These are phyloP conservation scores for Aspergillus sp. DNA, from an alignment of 2,329 filamentous ascomycete species.

Conservation along the genomic window DNA sequence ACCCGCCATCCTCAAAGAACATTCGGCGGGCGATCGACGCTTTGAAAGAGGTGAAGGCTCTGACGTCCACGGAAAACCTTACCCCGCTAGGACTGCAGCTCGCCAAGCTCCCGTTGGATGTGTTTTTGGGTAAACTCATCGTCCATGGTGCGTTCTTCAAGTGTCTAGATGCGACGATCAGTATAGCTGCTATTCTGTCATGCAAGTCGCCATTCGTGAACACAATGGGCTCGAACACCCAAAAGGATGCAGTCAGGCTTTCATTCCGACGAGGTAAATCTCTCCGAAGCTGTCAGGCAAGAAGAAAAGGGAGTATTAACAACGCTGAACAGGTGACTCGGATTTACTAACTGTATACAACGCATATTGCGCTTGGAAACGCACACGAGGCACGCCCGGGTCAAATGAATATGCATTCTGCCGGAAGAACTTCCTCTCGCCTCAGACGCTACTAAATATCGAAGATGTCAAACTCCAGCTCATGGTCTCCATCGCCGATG, in stretches of 20 bases:
- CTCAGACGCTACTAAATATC: slow-evolving; percentile 86
- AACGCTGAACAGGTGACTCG: slow-evolving; percentile 63
- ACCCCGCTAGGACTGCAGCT: slow-evolving; percentile 85
- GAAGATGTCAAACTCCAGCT: slow-evolving; percentile 95
- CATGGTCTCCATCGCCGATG: slow-evolving; percentile 78
- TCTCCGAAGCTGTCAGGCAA: background rate
- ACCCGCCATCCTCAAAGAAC: slow-evolving; percentile 87
- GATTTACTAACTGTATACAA: slow-evolving; percentile 93
- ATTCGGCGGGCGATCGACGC: slow-evolving; percentile 91
- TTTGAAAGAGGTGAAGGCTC: slow-evolving; percentile 85
- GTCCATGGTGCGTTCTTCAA: slow-evolving; percentile 83
- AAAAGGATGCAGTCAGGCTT: slow-evolving; percentile 76
- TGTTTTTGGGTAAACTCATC: slow-evolving; percentile 91
- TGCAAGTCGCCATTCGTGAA: slow-evolving; percentile 93
- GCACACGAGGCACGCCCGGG: slow-evolving; percentile 68
- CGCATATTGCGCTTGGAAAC: slow-evolving; percentile 86
- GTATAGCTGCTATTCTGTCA: slow-evolving; percentile 87
- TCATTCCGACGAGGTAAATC: slow-evolving; percentile 68
- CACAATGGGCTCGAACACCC: slow-evolving; percentile 77
- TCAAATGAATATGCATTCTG: slow-evolving; percentile 86
- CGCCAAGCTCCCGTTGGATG: slow-evolving; percentile 85
- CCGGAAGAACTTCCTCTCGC: slow-evolving; percentile 87
- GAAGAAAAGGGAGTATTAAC: background rate
- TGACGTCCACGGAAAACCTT: slow-evolving; percentile 77
- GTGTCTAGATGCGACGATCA: slow-evolving; percentile 88